These are phyloP conservation scores for Talaromyces islandicus DNA, from an alignment of 2,329 filamentous ascomycete species.

Conservation along the genomic window DNA sequence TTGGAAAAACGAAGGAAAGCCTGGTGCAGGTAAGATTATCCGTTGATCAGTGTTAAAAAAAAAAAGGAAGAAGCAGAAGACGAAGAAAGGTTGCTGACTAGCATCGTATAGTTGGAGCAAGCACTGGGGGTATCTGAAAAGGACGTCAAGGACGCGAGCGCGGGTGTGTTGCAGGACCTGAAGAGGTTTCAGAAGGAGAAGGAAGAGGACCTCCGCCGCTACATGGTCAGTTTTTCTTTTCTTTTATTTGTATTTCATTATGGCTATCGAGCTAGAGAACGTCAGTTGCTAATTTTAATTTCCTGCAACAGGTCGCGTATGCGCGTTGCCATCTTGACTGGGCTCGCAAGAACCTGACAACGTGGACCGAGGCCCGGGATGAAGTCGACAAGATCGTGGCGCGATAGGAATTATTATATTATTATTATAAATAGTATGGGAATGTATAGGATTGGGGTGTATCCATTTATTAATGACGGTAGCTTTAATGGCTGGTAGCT, in stretches of 20 bases:
- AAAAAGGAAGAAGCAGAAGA: too few relatives aligned
- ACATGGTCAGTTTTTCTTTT: conserved; percentile 68
- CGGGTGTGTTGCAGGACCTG: conserved; percentile 80
- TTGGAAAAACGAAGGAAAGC: conserved; percentile 90
- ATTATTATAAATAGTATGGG: background rate
- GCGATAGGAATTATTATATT: conserved; percentile 17
- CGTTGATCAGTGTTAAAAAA: conserved; percentile 1
- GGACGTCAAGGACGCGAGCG: conserved; percentile 89
- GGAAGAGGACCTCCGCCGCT: conserved; percentile 84
- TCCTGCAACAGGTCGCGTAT: conserved; percentile 69
- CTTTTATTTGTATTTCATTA: background rate
- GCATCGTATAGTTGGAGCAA: conserved; percentile 70
- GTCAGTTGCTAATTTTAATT: conserved; percentile 10
- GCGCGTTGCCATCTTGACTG: conserved; percentile 90
- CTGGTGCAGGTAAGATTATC: conserved; percentile 52
- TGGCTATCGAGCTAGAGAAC: too few relatives aligned
- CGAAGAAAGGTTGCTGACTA: too few relatives aligned
- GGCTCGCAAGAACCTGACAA: conserved; percentile 84
- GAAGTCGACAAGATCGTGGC: conserved; percentile 80
- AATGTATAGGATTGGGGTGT: background rate
- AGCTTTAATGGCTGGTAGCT: background rate
- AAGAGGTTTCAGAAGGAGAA: conserved; percentile 93
- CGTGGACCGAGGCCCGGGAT: conserved; percentile 83
- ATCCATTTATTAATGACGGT: background rate
- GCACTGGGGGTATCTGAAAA: conserved; percentile 81